Percentiles rank a stretch among this genome's conserved stretches.
These are phyloP conservation scores for Debaryomycetaceae sp. DNA, from an alignment of 1,139 yeast species.

Conservation along the genomic window DNA sequence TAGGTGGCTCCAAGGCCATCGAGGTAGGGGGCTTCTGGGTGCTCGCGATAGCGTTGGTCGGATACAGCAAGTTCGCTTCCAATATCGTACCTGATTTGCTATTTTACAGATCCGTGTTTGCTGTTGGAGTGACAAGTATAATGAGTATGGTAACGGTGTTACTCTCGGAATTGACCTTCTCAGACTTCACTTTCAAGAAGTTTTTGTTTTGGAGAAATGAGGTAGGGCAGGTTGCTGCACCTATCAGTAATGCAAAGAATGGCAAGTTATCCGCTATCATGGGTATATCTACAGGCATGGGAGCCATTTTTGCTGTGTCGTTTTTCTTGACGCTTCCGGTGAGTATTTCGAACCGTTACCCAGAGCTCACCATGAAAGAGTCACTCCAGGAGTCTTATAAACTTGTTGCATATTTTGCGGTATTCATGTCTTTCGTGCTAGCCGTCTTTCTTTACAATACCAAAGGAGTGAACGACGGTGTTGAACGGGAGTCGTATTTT, in stretches of 20 bases:
- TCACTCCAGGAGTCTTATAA: conserved; percentile 49
- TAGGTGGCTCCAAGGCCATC: conserved; percentile 52
- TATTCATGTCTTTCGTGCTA: conserved; percentile 35
- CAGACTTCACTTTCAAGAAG: conserved; percentile 33
- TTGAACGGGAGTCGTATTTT: conserved; percentile 10
- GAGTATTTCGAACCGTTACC: conserved; percentile 23
- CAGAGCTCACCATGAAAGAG: conserved; percentile 24
- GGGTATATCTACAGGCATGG: conserved; percentile 63
- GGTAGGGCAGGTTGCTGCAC: conserved; percentile 1
- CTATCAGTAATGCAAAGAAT: conserved; percentile 1
- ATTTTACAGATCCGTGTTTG: conserved; percentile 52
- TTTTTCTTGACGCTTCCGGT: conserved; percentile 49
- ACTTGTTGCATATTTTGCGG: conserved; percentile 44
- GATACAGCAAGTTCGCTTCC: conserved; percentile 39
- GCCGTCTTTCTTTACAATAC: conserved; percentile 45
- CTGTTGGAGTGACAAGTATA: conserved; percentile 55
- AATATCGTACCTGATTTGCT: conserved; percentile 45
- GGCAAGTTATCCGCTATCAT: conserved; percentile 60
- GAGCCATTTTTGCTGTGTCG: conserved; percentile 60
- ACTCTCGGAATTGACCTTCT: conserved; percentile 51
- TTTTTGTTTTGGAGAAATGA: conserved; percentile 20
- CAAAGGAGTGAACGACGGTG: not conserved
- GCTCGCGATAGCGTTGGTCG: conserved; percentile 44
- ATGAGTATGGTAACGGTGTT: conserved; percentile 49
- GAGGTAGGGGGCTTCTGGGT: conserved; percentile 46